Evolutionary conservation across 2,329 filamentous ascomycete species (phyloP).

Genomic region (Colletotrichum sp.): DNA sequence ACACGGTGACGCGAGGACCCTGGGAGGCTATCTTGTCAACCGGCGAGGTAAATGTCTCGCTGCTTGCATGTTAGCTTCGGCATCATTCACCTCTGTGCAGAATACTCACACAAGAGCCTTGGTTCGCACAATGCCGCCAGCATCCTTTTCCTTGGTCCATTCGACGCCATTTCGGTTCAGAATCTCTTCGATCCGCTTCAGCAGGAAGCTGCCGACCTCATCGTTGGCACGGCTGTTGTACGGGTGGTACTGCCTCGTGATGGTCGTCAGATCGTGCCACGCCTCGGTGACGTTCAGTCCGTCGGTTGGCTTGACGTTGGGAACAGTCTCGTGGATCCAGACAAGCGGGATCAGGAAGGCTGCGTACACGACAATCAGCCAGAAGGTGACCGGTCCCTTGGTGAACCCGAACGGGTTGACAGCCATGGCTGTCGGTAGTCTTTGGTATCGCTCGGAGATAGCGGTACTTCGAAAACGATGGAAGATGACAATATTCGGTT

Average conservation of each 20-base stretch:
- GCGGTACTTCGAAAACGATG: not conserved
- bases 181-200: constrained; percentile 74
- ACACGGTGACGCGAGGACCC: constrained; percentile 63
- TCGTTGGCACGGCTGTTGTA: constrained; percentile 90
- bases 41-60: not conserved
- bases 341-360: constrained; percentile 76
- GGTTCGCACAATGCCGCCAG: constrained; percentile 34
- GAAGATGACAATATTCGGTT: not conserved
- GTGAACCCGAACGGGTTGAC: constrained; percentile 74
- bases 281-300: constrained; percentile 85
- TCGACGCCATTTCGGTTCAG: constrained; percentile 63
- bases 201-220: constrained; percentile 75
- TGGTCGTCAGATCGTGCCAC: constrained; percentile 80
- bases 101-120: constrained; percentile 18
- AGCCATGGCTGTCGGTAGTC: constrained; percentile 16
- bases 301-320: constrained; percentile 57
- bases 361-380: constrained; percentile 78
- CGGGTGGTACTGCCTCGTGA: constrained; percentile 82
- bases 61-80: not conserved
- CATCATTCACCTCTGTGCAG: not conserved
- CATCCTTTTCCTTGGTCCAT: constrained; percentile 44
- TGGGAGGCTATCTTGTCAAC: constrained; percentile 20
- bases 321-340: constrained; percentile 77
- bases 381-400: constrained; percentile 80
- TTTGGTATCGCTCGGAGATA: not conserved